These are phyloP conservation scores for Mycena vitilis DNA, from an alignment of 768 basidiomycete genomes.

Conservation along the genomic window DNA sequence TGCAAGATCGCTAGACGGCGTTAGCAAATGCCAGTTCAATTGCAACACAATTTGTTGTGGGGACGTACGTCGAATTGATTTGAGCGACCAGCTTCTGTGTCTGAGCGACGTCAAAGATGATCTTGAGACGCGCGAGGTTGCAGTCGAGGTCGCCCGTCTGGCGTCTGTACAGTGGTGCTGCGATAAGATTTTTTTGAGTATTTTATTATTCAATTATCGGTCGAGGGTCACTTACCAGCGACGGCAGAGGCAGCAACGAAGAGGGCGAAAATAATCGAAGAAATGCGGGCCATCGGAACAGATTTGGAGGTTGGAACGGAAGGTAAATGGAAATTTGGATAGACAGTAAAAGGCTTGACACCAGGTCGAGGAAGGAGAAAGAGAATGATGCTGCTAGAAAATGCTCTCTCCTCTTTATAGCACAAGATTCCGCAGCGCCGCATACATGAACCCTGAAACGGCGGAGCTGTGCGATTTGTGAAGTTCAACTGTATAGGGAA, in stretches of 20 bases:
- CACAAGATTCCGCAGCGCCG: neutral
- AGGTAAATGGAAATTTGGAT: neutral
- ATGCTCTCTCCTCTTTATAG: neutral
- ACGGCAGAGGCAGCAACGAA: constrained; percentile 11
- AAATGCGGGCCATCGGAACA: constrained; percentile 25
- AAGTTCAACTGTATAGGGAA: no score
- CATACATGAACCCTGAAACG: neutral
- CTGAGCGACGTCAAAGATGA: constrained; percentile 12
- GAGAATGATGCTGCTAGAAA: neutral
- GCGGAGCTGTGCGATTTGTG: neutral
- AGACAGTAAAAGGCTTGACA: constrained; percentile 17
- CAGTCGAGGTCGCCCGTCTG: constrained; percentile 31
- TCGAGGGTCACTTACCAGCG: neutral
- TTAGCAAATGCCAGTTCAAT: neutral
- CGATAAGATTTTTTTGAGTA: neutral
- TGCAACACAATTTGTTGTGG: neutral
- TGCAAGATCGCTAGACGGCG: constrained; percentile 36
- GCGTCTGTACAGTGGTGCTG: constrained; percentile 27
- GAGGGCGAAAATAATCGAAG: constrained; percentile 1
- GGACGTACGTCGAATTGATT: constrained; percentile 25
- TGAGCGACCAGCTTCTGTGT: constrained; percentile 9
- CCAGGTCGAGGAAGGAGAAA: constrained; percentile 16
- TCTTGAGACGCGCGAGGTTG: constrained; percentile 33
- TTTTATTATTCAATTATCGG: neutral
- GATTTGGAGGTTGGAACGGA: neutral